Percentiles rank a stretch among this genome's conserved stretches.
These are phyloP conservation scores for Exutisphaerella laricina DNA, from an alignment of 2,329 filamentous ascomycete species.

Conservation along the genomic window DNA sequence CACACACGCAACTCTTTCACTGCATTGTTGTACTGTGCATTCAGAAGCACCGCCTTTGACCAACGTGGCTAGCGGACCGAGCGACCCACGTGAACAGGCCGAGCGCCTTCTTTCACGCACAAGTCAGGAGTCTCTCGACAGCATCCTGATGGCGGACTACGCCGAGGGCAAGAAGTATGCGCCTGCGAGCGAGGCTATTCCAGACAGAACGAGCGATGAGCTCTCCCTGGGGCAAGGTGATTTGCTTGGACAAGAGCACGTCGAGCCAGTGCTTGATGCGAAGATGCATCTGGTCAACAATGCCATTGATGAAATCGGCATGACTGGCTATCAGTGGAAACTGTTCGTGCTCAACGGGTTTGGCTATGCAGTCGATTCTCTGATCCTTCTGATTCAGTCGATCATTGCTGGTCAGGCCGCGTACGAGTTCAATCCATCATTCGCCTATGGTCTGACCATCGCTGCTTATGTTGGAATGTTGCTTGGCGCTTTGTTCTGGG, in stretches of 20 bases:
- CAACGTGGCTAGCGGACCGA: neutral
- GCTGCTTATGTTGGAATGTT: conserved; percentile 54
- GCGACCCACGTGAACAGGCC: neutral
- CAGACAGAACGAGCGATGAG: conserved; percentile 15
- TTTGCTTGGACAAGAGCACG: conserved; percentile 52
- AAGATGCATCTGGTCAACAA: conserved; percentile 68
- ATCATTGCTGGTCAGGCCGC: conserved; percentile 56
- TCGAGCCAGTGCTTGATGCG: conserved; percentile 57
- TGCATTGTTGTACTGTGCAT: neutral
- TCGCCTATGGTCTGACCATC: conserved; percentile 52
- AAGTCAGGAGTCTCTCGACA: conserved; percentile 1
- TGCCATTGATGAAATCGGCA: conserved; percentile 52
- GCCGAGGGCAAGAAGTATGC: conserved; percentile 16
- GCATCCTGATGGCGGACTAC: conserved; percentile 15
- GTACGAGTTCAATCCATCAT: conserved; percentile 54
- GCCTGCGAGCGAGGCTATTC: conserved; percentile 11
- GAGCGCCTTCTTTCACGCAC: conserved; percentile 4
- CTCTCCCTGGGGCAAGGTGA: conserved; percentile 40
- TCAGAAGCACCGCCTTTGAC: neutral
- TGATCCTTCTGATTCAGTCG: conserved; percentile 56
- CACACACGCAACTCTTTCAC: neutral
- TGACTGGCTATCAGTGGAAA: conserved; percentile 52
- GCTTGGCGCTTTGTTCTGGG: conserved; percentile 61
- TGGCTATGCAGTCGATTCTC: conserved; percentile 55
- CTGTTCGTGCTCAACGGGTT: conserved; percentile 58